phyloP scores from a whole-genome alignment of 1,284 basidiomycete species.

The Malassezia arunalokei region DNA sequence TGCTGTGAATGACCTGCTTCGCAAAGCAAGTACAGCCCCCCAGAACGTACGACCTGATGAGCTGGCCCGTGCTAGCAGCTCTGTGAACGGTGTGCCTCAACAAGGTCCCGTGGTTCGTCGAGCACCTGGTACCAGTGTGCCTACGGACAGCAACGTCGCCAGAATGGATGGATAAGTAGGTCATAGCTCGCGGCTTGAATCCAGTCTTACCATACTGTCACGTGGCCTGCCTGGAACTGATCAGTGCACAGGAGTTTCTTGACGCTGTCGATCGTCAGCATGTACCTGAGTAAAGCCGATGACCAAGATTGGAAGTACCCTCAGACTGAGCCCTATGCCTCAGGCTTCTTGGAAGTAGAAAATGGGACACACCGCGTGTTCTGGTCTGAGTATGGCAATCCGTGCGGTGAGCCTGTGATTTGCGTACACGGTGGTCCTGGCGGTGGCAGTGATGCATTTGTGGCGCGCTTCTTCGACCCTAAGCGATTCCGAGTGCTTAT shows the following conservation, averaged over 20 bases:
- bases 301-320: not conserved
- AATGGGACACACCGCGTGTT: slow-evolving; percentile 23
- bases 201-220: no score
- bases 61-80: slow-evolving; percentile 21
- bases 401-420: slow-evolving; percentile 31
- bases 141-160: slow-evolving; percentile 16
- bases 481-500: slow-evolving; percentile 31
- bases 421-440: slow-evolving; percentile 41
- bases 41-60: slow-evolving; percentile 26
- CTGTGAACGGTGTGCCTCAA: slow-evolving; percentile 31
- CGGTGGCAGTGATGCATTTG: slow-evolving; percentile 28
- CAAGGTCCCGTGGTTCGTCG: slow-evolving; percentile 38
- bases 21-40: slow-evolving; percentile 29
- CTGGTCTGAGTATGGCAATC: slow-evolving; percentile 35
- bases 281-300: slow-evolving; percentile 3
- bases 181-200: not conserved
- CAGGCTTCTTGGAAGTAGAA: not conserved
- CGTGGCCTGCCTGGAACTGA: no score
- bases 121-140: slow-evolving; percentile 8
- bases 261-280: not conserved
- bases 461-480: slow-evolving; percentile 42
- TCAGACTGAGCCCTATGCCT: not conserved
- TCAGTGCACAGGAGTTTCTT: not conserved
- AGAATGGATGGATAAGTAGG: slow-evolving; percentile 19
- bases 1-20: slow-evolving; percentile 36